phyloP scores from a whole-genome alignment of 78 protist species.

The Guillardia theta region DNA sequence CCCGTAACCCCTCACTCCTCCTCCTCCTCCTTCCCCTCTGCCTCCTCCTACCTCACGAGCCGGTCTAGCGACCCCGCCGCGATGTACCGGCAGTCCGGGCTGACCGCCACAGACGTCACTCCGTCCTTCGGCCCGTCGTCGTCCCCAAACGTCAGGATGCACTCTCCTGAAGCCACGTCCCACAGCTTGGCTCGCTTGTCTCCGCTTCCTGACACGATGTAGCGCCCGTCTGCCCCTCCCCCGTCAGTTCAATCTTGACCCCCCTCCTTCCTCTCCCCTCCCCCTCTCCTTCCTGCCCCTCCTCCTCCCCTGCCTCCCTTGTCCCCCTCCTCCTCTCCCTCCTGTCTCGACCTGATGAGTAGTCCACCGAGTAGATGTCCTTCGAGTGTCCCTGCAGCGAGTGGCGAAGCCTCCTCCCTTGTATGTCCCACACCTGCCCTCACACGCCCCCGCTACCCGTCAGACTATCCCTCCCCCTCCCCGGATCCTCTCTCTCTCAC shows the following conservation, averaged over 20 bases:
- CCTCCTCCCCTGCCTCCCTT: too few relatives aligned
- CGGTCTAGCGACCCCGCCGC: conserved; percentile 77
- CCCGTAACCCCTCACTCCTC: too few relatives aligned
- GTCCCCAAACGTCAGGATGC: conserved; percentile 69
- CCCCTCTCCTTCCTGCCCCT: too few relatives aligned
- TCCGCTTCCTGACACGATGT: conserved; percentile 82
- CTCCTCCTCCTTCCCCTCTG: too few relatives aligned
- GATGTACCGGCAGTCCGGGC: not conserved
- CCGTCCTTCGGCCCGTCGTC: conserved; percentile 87
- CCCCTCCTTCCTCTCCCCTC: too few relatives aligned
- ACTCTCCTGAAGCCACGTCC: conserved; percentile 58
- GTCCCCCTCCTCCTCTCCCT: too few relatives aligned
- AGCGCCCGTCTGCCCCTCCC: conserved; percentile 73
- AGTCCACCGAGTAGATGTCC: conserved; percentile 87
- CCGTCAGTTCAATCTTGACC: too few relatives aligned
- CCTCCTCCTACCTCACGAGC: too few relatives aligned
- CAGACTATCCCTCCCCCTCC: not conserved
- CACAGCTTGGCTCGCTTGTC: conserved; percentile 81
- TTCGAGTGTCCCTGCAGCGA: conserved; percentile 73
- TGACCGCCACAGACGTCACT: conserved; percentile 81
- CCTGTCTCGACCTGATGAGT: too few relatives aligned
- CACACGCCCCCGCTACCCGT: not conserved
- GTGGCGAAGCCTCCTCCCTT: conserved; percentile 41
- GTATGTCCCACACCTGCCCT: not conserved
- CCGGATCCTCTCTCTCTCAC: not conserved